Conservation (phyloP, 2,329 filamentous ascomycete species). For the Penicillium sp. region DNA sequence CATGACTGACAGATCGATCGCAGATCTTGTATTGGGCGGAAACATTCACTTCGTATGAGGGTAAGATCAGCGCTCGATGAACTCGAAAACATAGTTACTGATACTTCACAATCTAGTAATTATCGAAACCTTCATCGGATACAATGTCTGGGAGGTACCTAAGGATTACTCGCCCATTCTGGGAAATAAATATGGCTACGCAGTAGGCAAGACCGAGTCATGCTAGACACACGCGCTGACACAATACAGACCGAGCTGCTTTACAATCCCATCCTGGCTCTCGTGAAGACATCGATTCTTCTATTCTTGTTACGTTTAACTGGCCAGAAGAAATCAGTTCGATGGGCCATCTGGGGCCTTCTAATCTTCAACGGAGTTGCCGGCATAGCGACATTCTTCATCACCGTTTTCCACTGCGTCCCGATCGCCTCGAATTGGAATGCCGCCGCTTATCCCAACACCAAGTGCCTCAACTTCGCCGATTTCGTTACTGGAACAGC, state of each 20-base stretch:
- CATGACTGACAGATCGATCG: constrained; percentile 13
- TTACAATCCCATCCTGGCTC: constrained; percentile 10
- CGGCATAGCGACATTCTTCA: constrained; percentile 3
- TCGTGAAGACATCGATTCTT: constrained; percentile 11
- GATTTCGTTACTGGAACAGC: constrained; percentile 11
- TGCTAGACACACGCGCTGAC: background rate
- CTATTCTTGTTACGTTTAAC: constrained; percentile 9
- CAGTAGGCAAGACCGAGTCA: background rate
- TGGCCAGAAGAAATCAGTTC: constrained; percentile 8
- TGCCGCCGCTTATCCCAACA: background rate
- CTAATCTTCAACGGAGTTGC: constrained; percentile 4
- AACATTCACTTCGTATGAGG: constrained; percentile 17
- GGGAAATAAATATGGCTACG: constrained; percentile 16
- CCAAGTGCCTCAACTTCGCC: constrained; percentile 8
- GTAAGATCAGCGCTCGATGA: constrained; percentile 2
- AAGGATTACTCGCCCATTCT: background rate
- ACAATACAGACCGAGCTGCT: constrained; percentile 4
- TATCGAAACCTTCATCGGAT: background rate
- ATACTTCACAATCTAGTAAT: background rate
- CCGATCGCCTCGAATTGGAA: constrained; percentile 10
- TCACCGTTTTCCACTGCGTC: constrained; percentile 7
- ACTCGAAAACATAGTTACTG: background rate
- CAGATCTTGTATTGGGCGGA: constrained; percentile 20
- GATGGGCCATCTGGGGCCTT: constrained; percentile 5
- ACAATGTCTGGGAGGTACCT: constrained; percentile 15